These are phyloP conservation scores for Raphanus sativus DNA, from an alignment of 345 rosid genomes.

Conservation along the genomic window DNA sequence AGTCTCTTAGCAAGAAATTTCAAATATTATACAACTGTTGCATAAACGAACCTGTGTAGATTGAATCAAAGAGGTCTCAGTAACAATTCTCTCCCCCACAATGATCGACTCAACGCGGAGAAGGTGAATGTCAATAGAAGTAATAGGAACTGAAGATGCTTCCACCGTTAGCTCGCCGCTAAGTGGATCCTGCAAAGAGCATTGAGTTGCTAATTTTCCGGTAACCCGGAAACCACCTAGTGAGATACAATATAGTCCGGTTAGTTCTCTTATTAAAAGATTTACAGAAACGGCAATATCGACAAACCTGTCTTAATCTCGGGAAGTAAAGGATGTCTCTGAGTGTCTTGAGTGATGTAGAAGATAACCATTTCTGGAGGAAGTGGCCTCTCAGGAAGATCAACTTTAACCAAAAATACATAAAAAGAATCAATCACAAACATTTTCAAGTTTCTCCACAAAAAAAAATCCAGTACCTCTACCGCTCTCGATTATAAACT, in stretches of 20 bases:
- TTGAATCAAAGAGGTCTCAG: constrained; percentile 89
- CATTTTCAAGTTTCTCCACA: background rate
- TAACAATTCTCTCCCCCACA: constrained; percentile 72
- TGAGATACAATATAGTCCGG: constrained; percentile 4
- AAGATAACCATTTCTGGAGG: constrained; percentile 81
- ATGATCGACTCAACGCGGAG: constrained; percentile 73
- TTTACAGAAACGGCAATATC: too few species aligned
- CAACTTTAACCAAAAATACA: constrained; percentile 47
- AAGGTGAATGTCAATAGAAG: constrained; percentile 74
- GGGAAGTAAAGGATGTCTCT: constrained; percentile 83
- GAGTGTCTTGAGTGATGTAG: constrained; percentile 90
- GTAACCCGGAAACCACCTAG: constrained; percentile 87
- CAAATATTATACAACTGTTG: background rate
- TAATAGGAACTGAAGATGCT: constrained; percentile 69
- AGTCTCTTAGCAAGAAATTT: background rate
- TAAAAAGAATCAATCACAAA: constrained; percentile 14
- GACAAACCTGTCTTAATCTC: constrained; percentile 67
- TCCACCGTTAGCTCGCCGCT: constrained; percentile 81
- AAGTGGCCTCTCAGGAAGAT: constrained; percentile 60
- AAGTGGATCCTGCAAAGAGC: constrained; percentile 72
- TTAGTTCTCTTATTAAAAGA: constrained; percentile 1
- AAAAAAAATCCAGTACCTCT: constrained; percentile 47
- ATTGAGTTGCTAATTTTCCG: constrained; percentile 68
- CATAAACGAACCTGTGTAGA: constrained; percentile 63
- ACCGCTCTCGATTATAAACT: constrained; percentile 76